Evolutionary conservation across 805 yeast genomes (phyloP).

Genomic region (Yarrowia divulgata): DNA sequence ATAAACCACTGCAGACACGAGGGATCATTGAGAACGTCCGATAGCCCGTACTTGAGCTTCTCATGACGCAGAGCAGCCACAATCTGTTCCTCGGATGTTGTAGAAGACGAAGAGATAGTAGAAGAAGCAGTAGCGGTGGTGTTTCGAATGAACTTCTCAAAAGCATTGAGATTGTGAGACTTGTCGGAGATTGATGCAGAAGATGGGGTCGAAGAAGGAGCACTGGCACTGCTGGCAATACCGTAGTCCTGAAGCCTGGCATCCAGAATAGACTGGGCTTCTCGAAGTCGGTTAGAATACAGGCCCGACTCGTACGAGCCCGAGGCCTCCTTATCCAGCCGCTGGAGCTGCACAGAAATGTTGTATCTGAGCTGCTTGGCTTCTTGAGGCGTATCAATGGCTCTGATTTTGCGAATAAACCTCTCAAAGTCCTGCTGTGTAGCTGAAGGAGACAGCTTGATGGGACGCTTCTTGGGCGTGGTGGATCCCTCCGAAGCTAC

Average conservation of each 20-base stretch:
- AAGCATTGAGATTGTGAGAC: conserved; percentile 25
- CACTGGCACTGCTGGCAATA: not conserved
- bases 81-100: conserved; percentile 50
- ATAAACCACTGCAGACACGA: conserved; percentile 58
- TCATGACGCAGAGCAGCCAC: conserved; percentile 20
- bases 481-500: conserved; percentile 25
- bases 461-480: conserved; percentile 38
- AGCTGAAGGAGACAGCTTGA: conserved; percentile 53
- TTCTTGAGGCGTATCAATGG: conserved; percentile 52
- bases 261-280: conserved; percentile 21
- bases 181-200: conserved; percentile 21
- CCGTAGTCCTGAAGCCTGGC: conserved; percentile 17
- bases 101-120: conserved; percentile 44
- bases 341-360: conserved; percentile 57
- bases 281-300: conserved; percentile 3
- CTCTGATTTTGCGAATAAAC: conserved; percentile 52
- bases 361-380: conserved; percentile 60
- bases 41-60: conserved; percentile 25
- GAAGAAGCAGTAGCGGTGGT: conserved; percentile 10
- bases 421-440: conserved; percentile 54
- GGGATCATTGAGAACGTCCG: conserved; percentile 55
- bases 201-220: conserved; percentile 10
- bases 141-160: conserved; percentile 44
- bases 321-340: conserved; percentile 50
- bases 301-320: conserved; percentile 15